Evolutionary conservation across 2,329 filamentous ascomycete species (phyloP), one percentile per base, ranked within the genome.

Genomic region (Colletotrichum simmondsii): DNA sequence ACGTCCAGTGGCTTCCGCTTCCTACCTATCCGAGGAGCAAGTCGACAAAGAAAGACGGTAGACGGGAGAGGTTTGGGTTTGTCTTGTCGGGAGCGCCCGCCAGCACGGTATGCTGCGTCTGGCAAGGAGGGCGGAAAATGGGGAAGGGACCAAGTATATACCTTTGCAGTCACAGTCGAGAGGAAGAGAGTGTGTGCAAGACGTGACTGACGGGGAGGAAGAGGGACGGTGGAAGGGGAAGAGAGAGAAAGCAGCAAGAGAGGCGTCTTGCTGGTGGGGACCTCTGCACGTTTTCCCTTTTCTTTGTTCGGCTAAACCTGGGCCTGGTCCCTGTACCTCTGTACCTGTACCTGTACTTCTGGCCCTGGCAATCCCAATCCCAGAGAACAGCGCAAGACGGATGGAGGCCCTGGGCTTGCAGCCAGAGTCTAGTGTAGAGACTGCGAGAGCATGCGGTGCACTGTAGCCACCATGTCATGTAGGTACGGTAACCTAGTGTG

Each of bases 81-180:
- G 30, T 71, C 60, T 73, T 42, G 65, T 73, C 71, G 66, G 71
- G 71, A 73, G 60, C 71, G 71, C 71, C 71, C 71, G 71, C 66
- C 71, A 71, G 56, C 35, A 71, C 66, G 61, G 71, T 73, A 71
- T 35, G 46, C 60, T 65, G 30, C 59, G 71, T 53, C 16, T 32
- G 35, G 60, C 54, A 35, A 32, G 26, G 54, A 52, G 59, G 58
- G 56, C 60, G 54, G 66, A 30, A 72, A 71, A 71, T 37, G 71
- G 67, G 71, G 56, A 73, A 71, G 28, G 60, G 66, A n/a, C 60
- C 26, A 73, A 61, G 71, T 73, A 73, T 73, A 73, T 73, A 73
- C 49, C 14, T 32, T 60, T 30, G 57, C 37, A 14, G 61, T 52
- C 53, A 26, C 53, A 46, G 26, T 52, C 19, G 22, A 35, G 35